A percentile compares a stretch with the other conserved stretches of the same genome.
phyloP scores from a whole-genome alignment of 768 basidiomycete species.

The Tricholomella constricta region DNA sequence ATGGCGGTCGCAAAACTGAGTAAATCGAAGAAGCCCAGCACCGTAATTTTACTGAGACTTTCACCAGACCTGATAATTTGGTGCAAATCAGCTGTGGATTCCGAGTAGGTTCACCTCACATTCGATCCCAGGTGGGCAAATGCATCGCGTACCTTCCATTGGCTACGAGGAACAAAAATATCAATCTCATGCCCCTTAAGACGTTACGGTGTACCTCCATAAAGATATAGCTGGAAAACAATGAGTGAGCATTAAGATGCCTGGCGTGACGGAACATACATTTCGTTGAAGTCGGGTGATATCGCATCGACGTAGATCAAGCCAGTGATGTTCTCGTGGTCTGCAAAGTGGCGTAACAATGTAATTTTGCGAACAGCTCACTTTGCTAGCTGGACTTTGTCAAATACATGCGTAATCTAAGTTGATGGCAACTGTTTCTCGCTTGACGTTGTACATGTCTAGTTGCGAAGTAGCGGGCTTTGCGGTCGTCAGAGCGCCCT shows the following conservation, averaged over 20 bases:
- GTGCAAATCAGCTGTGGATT: slow-evolving; percentile 82
- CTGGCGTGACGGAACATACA: slow-evolving; percentile 51
- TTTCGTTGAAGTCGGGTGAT: slow-evolving; percentile 87
- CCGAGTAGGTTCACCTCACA: neutral
- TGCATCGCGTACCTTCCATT: slow-evolving; percentile 80
- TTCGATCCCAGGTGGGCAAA: slow-evolving; percentile 19
- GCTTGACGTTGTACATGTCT: too few species aligned
- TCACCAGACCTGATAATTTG: slow-evolving; percentile 98
- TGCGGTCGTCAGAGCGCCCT: too few species aligned
- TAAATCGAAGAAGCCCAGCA: slow-evolving; percentile 33
- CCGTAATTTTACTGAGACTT: slow-evolving; percentile 64
- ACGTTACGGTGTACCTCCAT: slow-evolving; percentile 79
- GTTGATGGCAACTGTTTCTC: slow-evolving; percentile 94
- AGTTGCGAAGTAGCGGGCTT: too few species aligned
- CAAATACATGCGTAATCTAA: slow-evolving; percentile 91
- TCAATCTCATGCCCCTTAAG: neutral
- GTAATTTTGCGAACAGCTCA: slow-evolving; percentile 91
- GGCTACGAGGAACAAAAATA: slow-evolving; percentile 54
- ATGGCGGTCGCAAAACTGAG: slow-evolving; percentile 36
- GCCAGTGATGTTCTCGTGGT: slow-evolving; percentile 92
- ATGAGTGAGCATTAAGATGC: slow-evolving; percentile 19
- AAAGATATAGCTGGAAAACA: slow-evolving; percentile 77
- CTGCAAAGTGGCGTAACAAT: slow-evolving; percentile 85
- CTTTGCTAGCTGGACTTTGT: slow-evolving; percentile 90
- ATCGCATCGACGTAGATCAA: slow-evolving; percentile 89